A percentile compares a stretch with the other conserved stretches of the same genome.
Conservation (phyloP, 208 protist species). For the Angomonas ambiguus region DNA sequence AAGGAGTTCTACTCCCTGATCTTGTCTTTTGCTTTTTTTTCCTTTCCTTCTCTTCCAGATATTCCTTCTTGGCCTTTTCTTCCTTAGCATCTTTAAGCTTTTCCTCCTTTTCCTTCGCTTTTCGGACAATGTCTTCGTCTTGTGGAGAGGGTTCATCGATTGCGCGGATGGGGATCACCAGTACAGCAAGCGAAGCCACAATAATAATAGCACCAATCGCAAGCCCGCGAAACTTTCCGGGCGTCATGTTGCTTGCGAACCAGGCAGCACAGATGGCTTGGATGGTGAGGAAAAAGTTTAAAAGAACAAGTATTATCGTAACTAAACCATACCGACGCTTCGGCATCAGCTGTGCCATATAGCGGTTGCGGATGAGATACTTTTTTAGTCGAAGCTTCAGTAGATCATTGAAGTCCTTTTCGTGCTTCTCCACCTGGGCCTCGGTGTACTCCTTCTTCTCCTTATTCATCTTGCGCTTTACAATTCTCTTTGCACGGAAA, state of each 20-base stretch:
- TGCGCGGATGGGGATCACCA: slow-evolving; percentile 24
- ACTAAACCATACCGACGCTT: slow-evolving; percentile 33
- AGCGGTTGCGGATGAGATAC: slow-evolving; percentile 48
- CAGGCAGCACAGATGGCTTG: slow-evolving; percentile 39
- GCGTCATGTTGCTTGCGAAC: slow-evolving; percentile 21
- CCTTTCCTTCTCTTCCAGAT: not conserved
- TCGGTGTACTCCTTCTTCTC: not conserved
- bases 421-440: not conserved
- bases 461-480: not conserved
- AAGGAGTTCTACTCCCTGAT: not conserved
- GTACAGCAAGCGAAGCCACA: slow-evolving; percentile 16
- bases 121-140: slow-evolving; percentile 32
- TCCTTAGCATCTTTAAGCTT: slow-evolving; percentile 17
- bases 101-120: slow-evolving; percentile 25
- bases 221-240: slow-evolving; percentile 24
- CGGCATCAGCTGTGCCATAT: slow-evolving; percentile 51
- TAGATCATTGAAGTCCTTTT: not conserved
- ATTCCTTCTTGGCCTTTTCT: slow-evolving; percentile 1
- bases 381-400: slow-evolving; percentile 16
- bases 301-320: slow-evolving; percentile 23
- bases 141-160: slow-evolving; percentile 30
- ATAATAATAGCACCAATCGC: slow-evolving; percentile 39
- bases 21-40: not conserved
- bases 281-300: slow-evolving; percentile 55
- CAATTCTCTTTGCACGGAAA: slow-evolving; percentile 14